A percentile compares a stretch with the other conserved stretches of the same genome.
These are phyloP conservation scores for Phytophthora chlamydospora DNA, from an alignment of 352 stramenopile species.

Conservation along the genomic window DNA sequence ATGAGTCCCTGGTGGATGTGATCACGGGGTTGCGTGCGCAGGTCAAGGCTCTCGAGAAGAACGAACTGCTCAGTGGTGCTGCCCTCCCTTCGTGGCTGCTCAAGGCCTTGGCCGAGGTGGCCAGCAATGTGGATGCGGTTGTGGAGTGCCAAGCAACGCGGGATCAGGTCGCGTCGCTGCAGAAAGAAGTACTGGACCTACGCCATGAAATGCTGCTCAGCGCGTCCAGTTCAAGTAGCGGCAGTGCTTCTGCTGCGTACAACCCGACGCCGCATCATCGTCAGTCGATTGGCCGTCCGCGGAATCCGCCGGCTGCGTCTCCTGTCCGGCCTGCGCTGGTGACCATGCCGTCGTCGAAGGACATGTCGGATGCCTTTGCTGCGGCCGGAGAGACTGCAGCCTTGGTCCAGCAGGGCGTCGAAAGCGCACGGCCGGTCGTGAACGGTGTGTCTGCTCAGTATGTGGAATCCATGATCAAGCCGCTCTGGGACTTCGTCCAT, in stretches of 20 bases:
- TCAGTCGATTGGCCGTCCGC: constrained; percentile 47
- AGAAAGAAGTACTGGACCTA: constrained; percentile 84
- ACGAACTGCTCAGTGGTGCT: constrained; percentile 76
- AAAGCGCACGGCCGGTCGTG: background rate
- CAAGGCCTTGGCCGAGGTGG: constrained; percentile 77
- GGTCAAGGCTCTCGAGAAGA: constrained; percentile 74
- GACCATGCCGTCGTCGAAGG: constrained; percentile 27
- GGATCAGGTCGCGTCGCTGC: constrained; percentile 74
- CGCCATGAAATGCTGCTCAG: constrained; percentile 78
- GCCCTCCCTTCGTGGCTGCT: constrained; percentile 74
- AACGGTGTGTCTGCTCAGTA: constrained; percentile 26
- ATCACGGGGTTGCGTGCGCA: constrained; percentile 71
- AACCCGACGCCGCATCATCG: constrained; percentile 65
- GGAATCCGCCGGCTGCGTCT: constrained; percentile 14
- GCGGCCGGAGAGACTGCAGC: constrained; percentile 26
- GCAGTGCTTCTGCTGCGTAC: constrained; percentile 22
- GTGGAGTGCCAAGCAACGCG: constrained; percentile 80
- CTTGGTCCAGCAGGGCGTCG: constrained; percentile 12
- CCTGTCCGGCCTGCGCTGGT: constrained; percentile 11
- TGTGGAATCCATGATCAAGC: constrained; percentile 55
- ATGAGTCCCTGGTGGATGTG: constrained; percentile 78
- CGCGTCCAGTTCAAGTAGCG: constrained; percentile 42
- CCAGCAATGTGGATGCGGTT: constrained; percentile 79
- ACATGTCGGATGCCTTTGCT: constrained; percentile 35
- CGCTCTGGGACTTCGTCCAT: constrained; percentile 79